phyloP scores from a whole-genome alignment of 139 green algal species.

The Picochlorum costavermella region DNA sequence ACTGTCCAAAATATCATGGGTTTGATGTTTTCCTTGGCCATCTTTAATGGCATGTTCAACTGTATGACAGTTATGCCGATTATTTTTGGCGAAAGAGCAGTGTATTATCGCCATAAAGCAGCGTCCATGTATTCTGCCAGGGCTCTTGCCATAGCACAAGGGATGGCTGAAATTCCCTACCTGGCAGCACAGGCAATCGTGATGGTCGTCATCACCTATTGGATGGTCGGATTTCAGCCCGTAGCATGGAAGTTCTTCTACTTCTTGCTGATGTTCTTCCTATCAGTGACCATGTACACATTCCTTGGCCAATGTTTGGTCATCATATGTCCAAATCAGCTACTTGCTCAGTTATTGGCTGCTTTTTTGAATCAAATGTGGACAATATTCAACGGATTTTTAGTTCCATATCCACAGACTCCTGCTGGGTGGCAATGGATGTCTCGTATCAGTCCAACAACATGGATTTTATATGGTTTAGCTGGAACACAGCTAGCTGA shows the following conservation, averaged over 20 bases:
- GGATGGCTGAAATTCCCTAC: conserved; percentile 17
- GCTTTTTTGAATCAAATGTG: conserved; percentile 44
- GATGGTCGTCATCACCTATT: conserved; percentile 27
- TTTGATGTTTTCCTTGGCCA: conserved; percentile 25
- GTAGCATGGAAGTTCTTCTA: conserved; percentile 28
- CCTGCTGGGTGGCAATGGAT: conserved; percentile 61
- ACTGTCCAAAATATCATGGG: conserved; percentile 43
- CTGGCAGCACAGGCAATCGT: conserved; percentile 18
- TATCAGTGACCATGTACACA: conserved; percentile 21
- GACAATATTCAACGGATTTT: conserved; percentile 55
- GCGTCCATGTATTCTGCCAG: conserved; percentile 27
- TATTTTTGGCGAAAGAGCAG: conserved; percentile 12
- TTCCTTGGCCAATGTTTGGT: conserved; percentile 22
- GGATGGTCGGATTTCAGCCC: conserved; percentile 34
- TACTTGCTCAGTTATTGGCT: conserved; percentile 19
- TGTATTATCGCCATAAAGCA: conserved; percentile 32
- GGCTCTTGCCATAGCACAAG: not conserved
- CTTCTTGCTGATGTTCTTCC: conserved; percentile 23
- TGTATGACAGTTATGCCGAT: conserved; percentile 24
- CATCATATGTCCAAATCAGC: conserved; percentile 22
- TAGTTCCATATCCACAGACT: conserved; percentile 62
- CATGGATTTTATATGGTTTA: conserved; percentile 24
- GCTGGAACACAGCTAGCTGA: conserved; percentile 17
- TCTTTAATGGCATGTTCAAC: conserved; percentile 49
- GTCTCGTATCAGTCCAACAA: conserved; percentile 48